A percentile compares a stretch with the other conserved stretches of the same genome.
Conservation (phyloP, 1,284 basidiomycete species). For the Hortiboletus rubellus region DNA sequence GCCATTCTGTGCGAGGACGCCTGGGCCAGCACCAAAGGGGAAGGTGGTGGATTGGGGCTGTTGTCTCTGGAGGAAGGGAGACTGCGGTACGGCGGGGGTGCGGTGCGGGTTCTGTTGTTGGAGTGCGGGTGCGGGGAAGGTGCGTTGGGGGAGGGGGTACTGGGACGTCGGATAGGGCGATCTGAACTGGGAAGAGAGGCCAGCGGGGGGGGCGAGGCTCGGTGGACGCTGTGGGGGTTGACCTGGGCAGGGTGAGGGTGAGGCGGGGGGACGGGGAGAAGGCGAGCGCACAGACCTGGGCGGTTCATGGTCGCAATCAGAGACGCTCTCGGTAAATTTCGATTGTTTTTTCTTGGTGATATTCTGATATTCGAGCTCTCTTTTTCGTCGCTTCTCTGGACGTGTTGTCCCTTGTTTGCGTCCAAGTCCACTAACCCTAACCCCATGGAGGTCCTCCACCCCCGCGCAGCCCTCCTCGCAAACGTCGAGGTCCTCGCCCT, state of each 20-base stretch:
- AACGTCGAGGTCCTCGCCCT: slow-evolving; percentile 86
- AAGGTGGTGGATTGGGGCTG: slow-evolving; percentile 53
- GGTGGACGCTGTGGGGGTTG: slow-evolving; percentile 79
- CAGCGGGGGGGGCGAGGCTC: slow-evolving; percentile 64
- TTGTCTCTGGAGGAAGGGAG: slow-evolving; percentile 61
- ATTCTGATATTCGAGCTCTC: slow-evolving; percentile 11
- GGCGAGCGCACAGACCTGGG: slow-evolving; percentile 26
- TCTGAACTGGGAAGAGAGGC: slow-evolving; percentile 62
- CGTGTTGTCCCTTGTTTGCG: slow-evolving; percentile 32
- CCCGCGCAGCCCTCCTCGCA: slow-evolving; percentile 77
- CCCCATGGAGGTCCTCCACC: slow-evolving; percentile 57
- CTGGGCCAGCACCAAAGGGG: slow-evolving; percentile 46
- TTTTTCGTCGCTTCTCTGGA: slow-evolving; percentile 16
- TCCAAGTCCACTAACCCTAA: slow-evolving; percentile 26
- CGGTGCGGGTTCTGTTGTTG: slow-evolving; percentile 59
- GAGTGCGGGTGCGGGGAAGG: slow-evolving; percentile 47
- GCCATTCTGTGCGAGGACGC: slow-evolving; percentile 56
- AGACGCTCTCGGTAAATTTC: slow-evolving; percentile 8
- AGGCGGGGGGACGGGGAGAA: neutral
- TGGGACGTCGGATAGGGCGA: slow-evolving; percentile 54
- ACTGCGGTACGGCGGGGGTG: slow-evolving; percentile 57
- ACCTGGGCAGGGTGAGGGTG: slow-evolving; percentile 43
- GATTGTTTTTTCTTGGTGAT: neutral
- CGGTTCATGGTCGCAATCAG: slow-evolving; percentile 26
- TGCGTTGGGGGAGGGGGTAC: slow-evolving; percentile 65